Evolutionary conservation across 2,329 filamentous ascomycete genomes (phyloP), one percentile per base, ranked within the genome.

Genomic region (Peltaster fructicola): DNA sequence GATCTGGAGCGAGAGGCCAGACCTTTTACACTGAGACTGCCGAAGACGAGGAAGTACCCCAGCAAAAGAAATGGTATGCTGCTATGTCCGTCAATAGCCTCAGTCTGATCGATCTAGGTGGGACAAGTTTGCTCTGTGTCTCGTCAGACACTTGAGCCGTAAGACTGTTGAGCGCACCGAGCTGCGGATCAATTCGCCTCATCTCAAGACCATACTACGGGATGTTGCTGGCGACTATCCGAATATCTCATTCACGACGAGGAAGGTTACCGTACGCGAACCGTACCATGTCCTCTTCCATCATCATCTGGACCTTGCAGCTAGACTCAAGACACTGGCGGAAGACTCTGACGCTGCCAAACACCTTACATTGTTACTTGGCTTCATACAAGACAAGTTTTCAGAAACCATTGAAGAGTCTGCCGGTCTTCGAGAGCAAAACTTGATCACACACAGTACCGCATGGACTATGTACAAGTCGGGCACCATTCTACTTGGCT

Each of bases 381-480:
- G 39, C 20, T 43, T 48, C 21, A 43, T 50, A 7, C 26, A 40
- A 2, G 36, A 31, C 14, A 31, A 31, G 15, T 35, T 34, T 29
- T 36, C 24, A 7, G 38, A 48, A 11, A 40, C 38, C 14, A 38
- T 50, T 31, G 30, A 34, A 8, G 48, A 52, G 28, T 34, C 28
- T 9, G 30, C 39, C 6, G 41, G 44, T 22, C 27, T 46, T 8
- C 25, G 31, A 13, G 37, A 40, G 22, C 32, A 44, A 32, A 38
- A 37, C 5, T 20, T 46, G 18, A 40, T 43, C 24, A 39, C 25
- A 3, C 59, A 53, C 29, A 43, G 52, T 10, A 41, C 51, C 21
- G 40, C 60, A 2, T 60, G 55, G 55, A 56, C 53, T 1, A 38
- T 58, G 4, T 57, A 54, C 29, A 44, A 54, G 16, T 54, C 54